A percentile compares a stretch with the other conserved stretches of the same genome.
phyloP scores from a whole-genome alignment of 805 yeast species.

The Wickerhamomyces alni region DNA sequence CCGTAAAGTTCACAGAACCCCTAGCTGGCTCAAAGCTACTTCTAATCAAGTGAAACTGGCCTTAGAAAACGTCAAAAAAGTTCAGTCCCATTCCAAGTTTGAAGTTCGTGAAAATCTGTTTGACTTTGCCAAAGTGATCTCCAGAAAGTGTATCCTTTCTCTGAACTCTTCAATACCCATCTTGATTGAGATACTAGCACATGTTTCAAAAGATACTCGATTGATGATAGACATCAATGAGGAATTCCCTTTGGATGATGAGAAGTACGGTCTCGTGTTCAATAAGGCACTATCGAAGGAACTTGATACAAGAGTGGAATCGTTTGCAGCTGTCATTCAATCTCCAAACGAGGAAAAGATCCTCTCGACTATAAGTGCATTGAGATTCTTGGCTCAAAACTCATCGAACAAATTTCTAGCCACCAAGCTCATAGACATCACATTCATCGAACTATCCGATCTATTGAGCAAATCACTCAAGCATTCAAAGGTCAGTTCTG shows the following conservation, averaged over 20 bases:
- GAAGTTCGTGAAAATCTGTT: constrained; percentile 30
- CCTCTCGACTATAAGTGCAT: constrained; percentile 13
- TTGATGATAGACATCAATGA: constrained; percentile 7
- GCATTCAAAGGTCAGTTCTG: constrained; percentile 6
- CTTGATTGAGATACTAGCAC: constrained; percentile 29
- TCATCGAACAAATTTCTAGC: constrained; percentile 8
- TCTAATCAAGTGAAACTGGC: constrained; percentile 44
- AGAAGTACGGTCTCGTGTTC: constrained; percentile 6
- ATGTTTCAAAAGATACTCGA: constrained; percentile 15
- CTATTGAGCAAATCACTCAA: constrained; percentile 8
- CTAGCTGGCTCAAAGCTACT: constrained; percentile 51
- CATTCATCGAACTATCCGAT: constrained; percentile 18
- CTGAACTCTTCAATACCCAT: constrained; percentile 31
- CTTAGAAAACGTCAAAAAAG: constrained; percentile 21
- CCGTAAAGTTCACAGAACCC: constrained; percentile 34
- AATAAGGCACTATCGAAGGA: constrained; percentile 12
- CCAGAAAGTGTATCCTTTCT: constrained; percentile 28
- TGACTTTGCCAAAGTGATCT: constrained; percentile 24
- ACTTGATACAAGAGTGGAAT: constrained; percentile 12
- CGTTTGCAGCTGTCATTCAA: constrained; percentile 15
- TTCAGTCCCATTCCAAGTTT: constrained; percentile 23
- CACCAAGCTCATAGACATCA: constrained; percentile 11
- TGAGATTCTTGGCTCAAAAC: constrained; percentile 11
- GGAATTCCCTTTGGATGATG: constrained; percentile 7
- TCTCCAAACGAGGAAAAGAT: constrained; percentile 21